Evolutionary conservation across 2,329 filamentous ascomycete species (phyloP).

Genomic region (Talaromyces albobiverticillius): DNA sequence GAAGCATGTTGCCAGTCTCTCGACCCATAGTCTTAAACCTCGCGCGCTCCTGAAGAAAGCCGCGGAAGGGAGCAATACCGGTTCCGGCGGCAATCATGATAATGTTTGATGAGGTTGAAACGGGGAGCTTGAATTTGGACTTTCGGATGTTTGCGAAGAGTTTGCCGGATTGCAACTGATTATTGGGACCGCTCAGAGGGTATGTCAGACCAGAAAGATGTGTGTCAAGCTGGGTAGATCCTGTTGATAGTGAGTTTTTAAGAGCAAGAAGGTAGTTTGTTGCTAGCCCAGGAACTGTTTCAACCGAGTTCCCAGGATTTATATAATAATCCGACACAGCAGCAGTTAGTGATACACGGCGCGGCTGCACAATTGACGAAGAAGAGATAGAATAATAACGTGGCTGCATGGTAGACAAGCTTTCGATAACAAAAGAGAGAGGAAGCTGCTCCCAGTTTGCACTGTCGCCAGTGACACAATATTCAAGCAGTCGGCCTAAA

Average conservation of each 20-base stretch:
- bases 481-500: conserved; percentile 19
- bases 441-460: conserved; percentile 19
- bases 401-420: conserved; percentile 19
- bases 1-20: not conserved
- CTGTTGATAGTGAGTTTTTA: not conserved
- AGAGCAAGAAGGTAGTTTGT: conserved; percentile 13
- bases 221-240: not conserved
- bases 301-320: not conserved
- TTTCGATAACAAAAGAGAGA: conserved; percentile 21
- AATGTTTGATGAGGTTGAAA: not conserved
- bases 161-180: conserved; percentile 12
- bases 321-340: too few relatives aligned
- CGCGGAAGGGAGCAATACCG: conserved; percentile 8
- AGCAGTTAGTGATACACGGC: conserved; percentile 18
- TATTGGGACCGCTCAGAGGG: not conserved
- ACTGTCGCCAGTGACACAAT: not conserved
- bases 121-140: conserved; percentile 19
- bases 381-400: conserved; percentile 26
- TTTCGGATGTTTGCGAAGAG: conserved; percentile 7
- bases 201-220: not conserved
- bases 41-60: not conserved
- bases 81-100: conserved; percentile 11
- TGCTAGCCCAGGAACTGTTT: conserved; percentile 4
- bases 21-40: not conserved
- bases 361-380: conserved; percentile 18